Base-by-base conservation (phyloP, 2,329 filamentous ascomycete genomes). In the Alternaria tenuissima region DNA sequence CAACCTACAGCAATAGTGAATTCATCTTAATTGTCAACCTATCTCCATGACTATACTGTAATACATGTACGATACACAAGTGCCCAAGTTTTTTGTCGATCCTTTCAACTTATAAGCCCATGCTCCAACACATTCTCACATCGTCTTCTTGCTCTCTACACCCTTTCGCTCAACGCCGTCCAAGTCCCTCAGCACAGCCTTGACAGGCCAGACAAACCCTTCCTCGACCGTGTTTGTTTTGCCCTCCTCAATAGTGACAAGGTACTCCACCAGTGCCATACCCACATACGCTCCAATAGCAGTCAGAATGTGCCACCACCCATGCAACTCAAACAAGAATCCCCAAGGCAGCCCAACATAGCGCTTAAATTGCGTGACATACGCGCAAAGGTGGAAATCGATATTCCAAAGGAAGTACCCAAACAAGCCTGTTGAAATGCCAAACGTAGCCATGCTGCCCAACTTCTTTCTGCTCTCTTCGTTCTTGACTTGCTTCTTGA, bases 301-400 rank as follows among this genome's bases (percentile, higher is more conserved):
- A 0, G 87, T 89, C 26, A 88, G 75, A 16, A 89, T 75, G 66
- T 89, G 87, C 87, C 87, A 89, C 87, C 86, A 89, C 1, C 86
- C 87, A 67, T 89, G 87, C 14, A 88, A 68, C 74, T 89, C 87
- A 5, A 89, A 70, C 0, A 86, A 34, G 72, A 85, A 87, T 2
- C 82, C 84, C 81, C 80, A 86, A 0, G 87, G 87, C 43, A 87
- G 70, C 0, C 87, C 86, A 2, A 88, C 64, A 0, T 54, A 64
- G 7, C 76, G 74, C 49, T 85, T 82, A 11, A 83, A 63, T 0
- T 64, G 59, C 3, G 85, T 82, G 24, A 89, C 76, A 59, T 81
- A 70, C 0, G 73, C 70, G 65, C 87, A 89, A 12, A 80, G 77
- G 66, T 85, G 81, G 9, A 85, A 80, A 46, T 88, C 87, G 16